Evolutionary conservation across 2,329 filamentous ascomycete genomes (phyloP).

Genomic region (Xylaria arbuscula): DNA sequence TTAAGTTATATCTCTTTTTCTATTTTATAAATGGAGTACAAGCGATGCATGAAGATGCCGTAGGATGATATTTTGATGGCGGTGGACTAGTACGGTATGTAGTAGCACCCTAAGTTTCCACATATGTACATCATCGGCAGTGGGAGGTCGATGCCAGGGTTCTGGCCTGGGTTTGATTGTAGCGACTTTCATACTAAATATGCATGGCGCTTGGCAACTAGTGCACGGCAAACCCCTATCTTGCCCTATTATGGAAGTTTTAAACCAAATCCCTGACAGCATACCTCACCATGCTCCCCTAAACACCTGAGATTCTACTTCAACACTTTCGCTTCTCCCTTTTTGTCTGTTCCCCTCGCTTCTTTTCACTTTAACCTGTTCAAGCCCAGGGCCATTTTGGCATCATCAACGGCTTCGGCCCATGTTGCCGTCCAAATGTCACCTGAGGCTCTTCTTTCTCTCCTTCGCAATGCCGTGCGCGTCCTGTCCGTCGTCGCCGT

Average conservation of each 20-base stretch:
- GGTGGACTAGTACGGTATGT: too few species aligned
- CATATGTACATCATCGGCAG: too few species aligned
- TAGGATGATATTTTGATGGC: too few species aligned
- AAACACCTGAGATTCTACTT: background rate
- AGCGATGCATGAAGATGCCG: too few species aligned
- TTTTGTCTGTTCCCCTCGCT: constrained; percentile 3
- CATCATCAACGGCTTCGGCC: constrained; percentile 45
- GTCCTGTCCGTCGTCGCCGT: constrained; percentile 73
- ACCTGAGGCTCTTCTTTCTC: constrained; percentile 62
- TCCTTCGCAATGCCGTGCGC: constrained; percentile 67
- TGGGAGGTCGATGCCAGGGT: too few species aligned
- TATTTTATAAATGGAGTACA: too few species aligned
- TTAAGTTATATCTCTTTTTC: too few species aligned
- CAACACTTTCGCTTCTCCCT: background rate
- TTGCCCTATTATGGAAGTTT: constrained; percentile 12
- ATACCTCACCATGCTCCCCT: background rate
- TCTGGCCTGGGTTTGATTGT: too few species aligned
- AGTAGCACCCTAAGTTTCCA: too few species aligned
- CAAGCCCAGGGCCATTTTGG: constrained; percentile 39
- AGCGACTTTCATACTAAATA: background rate
- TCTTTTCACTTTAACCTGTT: constrained; percentile 13
- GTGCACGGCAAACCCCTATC: constrained; percentile 24
- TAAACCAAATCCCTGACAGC: background rate
- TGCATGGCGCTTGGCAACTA: background rate
- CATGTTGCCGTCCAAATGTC: constrained; percentile 62